These are phyloP conservation scores for Barbarea vulgaris DNA, from an alignment of 345 rosid species.

Conservation along the genomic window DNA sequence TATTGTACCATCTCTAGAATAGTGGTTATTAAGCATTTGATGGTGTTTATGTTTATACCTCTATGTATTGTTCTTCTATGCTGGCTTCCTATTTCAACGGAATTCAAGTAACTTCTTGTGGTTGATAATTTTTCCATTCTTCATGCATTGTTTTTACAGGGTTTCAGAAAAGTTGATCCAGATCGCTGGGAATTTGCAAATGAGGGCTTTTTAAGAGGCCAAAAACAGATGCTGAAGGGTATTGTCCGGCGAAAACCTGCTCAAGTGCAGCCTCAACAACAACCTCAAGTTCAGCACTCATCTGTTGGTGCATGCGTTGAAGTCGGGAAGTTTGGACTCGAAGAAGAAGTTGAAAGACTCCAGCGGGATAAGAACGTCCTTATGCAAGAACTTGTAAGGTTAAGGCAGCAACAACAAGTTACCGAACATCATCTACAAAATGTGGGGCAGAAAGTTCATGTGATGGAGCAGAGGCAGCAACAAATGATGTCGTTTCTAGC, in stretches of 20 bases:
- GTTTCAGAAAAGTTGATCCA: slow-evolving; percentile 88
- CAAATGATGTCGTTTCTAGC: slow-evolving; percentile 93
- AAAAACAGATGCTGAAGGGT: slow-evolving; percentile 66
- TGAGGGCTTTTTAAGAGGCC: slow-evolving; percentile 85
- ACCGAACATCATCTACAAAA: slow-evolving; percentile 77
- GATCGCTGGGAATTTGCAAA: slow-evolving; percentile 92
- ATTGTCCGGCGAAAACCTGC: slow-evolving; percentile 75
- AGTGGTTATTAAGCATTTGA: not conserved
- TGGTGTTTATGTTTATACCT: slow-evolving; percentile 14
- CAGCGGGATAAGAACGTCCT: slow-evolving; percentile 88
- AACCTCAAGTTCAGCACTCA: slow-evolving; percentile 63
- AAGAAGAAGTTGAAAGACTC: slow-evolving; percentile 83
- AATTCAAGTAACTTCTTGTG: slow-evolving; percentile 11
- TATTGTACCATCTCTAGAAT: not conserved
- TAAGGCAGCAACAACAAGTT: slow-evolving; percentile 85
- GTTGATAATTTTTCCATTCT: slow-evolving; percentile 26
- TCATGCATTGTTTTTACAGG: slow-evolving; percentile 48
- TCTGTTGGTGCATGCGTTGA: slow-evolving; percentile 80
- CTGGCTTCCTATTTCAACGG: slow-evolving; percentile 11
- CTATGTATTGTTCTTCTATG: slow-evolving; percentile 10
- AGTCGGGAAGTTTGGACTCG: slow-evolving; percentile 86
- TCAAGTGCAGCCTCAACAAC: slow-evolving; percentile 58
- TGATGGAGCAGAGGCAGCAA: slow-evolving; percentile 93
- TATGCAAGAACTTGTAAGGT: slow-evolving; percentile 89
- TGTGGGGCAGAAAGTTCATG: slow-evolving; percentile 80